Percentiles rank a stretch among this genome's conserved stretches.
These are phyloP conservation scores for Yamadazyma buinensis DNA, from an alignment of 1,139 yeast species.

Conservation along the genomic window DNA sequence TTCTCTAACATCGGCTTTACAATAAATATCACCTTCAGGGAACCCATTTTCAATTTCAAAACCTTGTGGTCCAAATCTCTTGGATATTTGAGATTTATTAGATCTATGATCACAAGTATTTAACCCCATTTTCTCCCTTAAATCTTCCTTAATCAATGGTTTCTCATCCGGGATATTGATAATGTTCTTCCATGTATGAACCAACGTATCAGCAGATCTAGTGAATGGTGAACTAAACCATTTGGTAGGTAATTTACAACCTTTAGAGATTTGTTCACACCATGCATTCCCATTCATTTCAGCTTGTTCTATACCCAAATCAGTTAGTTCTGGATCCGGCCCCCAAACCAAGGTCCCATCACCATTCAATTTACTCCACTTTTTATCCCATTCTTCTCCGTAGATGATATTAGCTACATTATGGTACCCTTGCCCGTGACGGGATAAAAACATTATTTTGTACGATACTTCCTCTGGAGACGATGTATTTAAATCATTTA, in stretches of 20 bases:
- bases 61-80: slow-evolving; percentile 28
- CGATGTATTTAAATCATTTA: slow-evolving; percentile 26
- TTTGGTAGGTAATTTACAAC: slow-evolving; percentile 24
- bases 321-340: slow-evolving; percentile 45
- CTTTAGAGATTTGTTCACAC: slow-evolving; percentile 19
- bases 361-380: slow-evolving; percentile 41
- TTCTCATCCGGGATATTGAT: slow-evolving; percentile 22
- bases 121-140: slow-evolving; percentile 42
- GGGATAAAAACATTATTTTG: slow-evolving; percentile 39
- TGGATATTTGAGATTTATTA: slow-evolving; percentile 26
- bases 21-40: slow-evolving; percentile 38
- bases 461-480: slow-evolving; percentile 24
- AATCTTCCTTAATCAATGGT: slow-evolving; percentile 38
- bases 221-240: slow-evolving; percentile 37
- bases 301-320: slow-evolving; percentile 38
- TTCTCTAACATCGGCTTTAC: slow-evolving; percentile 36
- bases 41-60: slow-evolving; percentile 37
- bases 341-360: slow-evolving; percentile 46
- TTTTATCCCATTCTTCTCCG: slow-evolving; percentile 41
- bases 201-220: slow-evolving; percentile 36
- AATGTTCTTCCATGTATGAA: slow-evolving; percentile 28
- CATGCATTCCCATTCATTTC: slow-evolving; percentile 23
- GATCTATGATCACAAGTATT: slow-evolving; percentile 44
- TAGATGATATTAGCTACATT: slow-evolving; percentile 40
- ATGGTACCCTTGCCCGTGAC: slow-evolving; percentile 48